Base-by-base conservation (phyloP, 2,329 filamentous ascomycete genomes). In the Sarocladium oryzae region DNA sequence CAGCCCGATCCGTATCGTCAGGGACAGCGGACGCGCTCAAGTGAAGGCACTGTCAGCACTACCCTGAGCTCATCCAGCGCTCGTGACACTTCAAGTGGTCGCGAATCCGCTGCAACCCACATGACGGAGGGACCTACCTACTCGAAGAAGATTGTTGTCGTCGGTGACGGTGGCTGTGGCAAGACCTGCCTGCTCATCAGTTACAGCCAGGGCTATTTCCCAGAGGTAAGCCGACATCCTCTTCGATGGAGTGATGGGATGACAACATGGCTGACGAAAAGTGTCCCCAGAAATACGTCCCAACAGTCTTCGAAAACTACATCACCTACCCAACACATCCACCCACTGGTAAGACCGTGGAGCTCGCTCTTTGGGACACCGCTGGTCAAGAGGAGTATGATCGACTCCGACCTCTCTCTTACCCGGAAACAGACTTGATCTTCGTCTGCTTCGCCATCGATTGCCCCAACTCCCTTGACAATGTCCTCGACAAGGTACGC, bases 361-460 rank as follows among this genome's bases (percentile, higher is more conserved):
- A 99, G 74, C 82, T 99, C 55, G 93, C 93, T 36, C 80, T 99
- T 50, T 99, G 93, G 93, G 93, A 99, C 71, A 99, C 93, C 24
- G 93, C 93, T 61, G 93, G 93, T 35, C 93, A 99, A 71, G 93
- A 99, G 71, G 93, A 97, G 73, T 99, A 99, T 69, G 93, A 99
- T 76, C 85, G 93, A 61, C 77, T 99, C 66, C 85, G 93, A 59
- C 93, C 93, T 41, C 82, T 99, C 49, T 97, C 92, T 40, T 99
- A 99, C 72, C 93, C 93, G 3, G 93, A 99, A 72, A 99, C 93
- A 11, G 93, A 99, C 69, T 79, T 99, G 30, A 85, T 99, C 54
- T 97, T 99, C 69, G 93, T 99, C 59, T 99, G 93, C 77, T 99
- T 99, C 69, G 93, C 93, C 57, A 96, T 99, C 64, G 93, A 99